These are phyloP conservation scores for Persicaria maculosa DNA, from an alignment of 148 eudicot species.

Conservation along the genomic window DNA sequence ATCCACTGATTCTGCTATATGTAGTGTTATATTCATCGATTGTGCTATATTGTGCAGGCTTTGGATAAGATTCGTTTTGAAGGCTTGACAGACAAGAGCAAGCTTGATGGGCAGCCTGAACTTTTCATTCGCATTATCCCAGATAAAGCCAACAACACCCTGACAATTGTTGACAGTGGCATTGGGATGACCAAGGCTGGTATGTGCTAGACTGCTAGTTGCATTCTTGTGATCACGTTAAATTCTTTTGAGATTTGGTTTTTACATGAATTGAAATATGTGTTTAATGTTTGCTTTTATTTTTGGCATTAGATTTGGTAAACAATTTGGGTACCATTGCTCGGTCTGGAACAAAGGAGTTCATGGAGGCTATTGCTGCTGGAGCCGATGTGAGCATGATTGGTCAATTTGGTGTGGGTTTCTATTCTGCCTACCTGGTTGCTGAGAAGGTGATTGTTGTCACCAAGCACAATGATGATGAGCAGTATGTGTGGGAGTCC, in stretches of 20 bases:
- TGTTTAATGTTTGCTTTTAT: neutral
- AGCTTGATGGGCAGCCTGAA: constrained; percentile 65
- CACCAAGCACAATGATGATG: constrained; percentile 76
- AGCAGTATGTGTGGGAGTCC: constrained; percentile 75
- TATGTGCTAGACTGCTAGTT: constrained; percentile 22
- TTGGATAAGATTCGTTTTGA: constrained; percentile 66
- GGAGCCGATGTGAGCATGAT: constrained; percentile 91
- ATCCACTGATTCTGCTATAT: neutral
- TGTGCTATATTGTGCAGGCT: too few relatives aligned
- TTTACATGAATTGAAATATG: neutral
- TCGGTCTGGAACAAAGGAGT: constrained; percentile 72
- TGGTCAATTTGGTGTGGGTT: constrained; percentile 74
- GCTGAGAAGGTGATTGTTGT: constrained; percentile 78
- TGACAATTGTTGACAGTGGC: constrained; percentile 72
- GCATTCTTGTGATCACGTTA: too few relatives aligned
- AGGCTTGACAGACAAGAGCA: constrained; percentile 64
- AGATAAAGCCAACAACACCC: constrained; percentile 54
- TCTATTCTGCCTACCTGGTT: constrained; percentile 79
- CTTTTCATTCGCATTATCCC: constrained; percentile 62
- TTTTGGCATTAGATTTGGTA: constrained; percentile 51
- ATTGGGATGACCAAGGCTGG: constrained; percentile 77
- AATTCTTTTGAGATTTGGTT: neutral
- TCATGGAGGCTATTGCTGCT: constrained; percentile 84
- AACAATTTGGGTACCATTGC: constrained; percentile 80
- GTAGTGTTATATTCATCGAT: too few relatives aligned